Percentiles rank a stretch among this genome's conserved stretches.
These are phyloP conservation scores for Pugionium dolabratum DNA, from an alignment of 345 rosid species.

Conservation along the genomic window DNA sequence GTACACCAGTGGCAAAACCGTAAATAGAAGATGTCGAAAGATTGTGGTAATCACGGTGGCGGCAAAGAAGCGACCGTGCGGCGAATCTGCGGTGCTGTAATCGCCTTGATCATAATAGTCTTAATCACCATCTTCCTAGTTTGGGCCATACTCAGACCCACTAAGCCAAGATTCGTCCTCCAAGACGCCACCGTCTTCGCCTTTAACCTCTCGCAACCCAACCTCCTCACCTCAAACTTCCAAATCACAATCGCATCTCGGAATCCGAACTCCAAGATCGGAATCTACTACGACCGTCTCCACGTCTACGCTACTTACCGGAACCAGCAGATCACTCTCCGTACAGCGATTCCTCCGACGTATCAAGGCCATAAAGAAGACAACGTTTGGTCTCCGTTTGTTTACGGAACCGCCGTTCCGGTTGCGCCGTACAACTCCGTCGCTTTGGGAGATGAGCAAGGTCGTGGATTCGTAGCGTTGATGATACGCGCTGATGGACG, in stretches of 20 bases:
- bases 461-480: slow-evolving; percentile 47
- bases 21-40: slow-evolving; percentile 41
- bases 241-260: slow-evolving; percentile 76
- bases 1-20: slow-evolving; percentile 31
- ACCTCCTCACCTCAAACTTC: slow-evolving; percentile 71
- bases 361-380: slow-evolving; percentile 65
- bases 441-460: slow-evolving; percentile 55
- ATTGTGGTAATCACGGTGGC: slow-evolving; percentile 44
- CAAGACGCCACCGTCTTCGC: slow-evolving; percentile 89
- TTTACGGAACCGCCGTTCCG: slow-evolving; percentile 68
- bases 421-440: slow-evolving; percentile 70
- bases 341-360: slow-evolving; percentile 52
- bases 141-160: slow-evolving; percentile 83
- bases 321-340: slow-evolving; percentile 76
- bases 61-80: slow-evolving; percentile 40
- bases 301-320: slow-evolving; percentile 72
- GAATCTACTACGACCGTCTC: slow-evolving; percentile 86
- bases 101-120: slow-evolving; percentile 54
- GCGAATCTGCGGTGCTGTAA: slow-evolving; percentile 38
- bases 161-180: slow-evolving; percentile 75
- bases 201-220: slow-evolving; percentile 79
- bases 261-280: slow-evolving; percentile 77
- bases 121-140: slow-evolving; percentile 62
- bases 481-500: slow-evolving; percentile 76
- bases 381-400: slow-evolving; percentile 78